Percentiles rank a stretch among this genome's conserved stretches.
These are phyloP conservation scores for Olyra latifolia DNA, from an alignment of 176 grass and related monocot genomes.

Conservation along the genomic window DNA sequence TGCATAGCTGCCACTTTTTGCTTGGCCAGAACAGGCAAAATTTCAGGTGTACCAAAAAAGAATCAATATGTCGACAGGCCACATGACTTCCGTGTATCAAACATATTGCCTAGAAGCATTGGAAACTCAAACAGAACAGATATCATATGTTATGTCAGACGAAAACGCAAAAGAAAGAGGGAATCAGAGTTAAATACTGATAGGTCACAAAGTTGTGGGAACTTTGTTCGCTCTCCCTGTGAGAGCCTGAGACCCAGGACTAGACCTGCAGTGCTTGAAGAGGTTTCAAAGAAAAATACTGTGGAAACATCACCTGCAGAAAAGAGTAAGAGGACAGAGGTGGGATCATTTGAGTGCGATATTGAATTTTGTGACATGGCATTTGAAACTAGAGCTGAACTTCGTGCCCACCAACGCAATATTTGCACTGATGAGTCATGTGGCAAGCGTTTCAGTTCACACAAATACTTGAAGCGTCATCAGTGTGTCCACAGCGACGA, in stretches of 20 bases:
- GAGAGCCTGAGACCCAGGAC: conserved; percentile 78
- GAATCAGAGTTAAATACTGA: background rate
- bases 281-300: background rate
- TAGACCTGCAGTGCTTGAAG: conserved; percentile 33
- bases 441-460: conserved; percentile 66
- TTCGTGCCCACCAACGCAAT: conserved; percentile 61
- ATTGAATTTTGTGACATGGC: conserved; percentile 51
- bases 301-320: background rate
- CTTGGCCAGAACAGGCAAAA: background rate
- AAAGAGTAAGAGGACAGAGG: conserved; percentile 27
- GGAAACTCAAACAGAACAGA: conserved; percentile 44
- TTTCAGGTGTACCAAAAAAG: background rate
- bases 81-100: background rate
- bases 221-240: conserved; percentile 72
- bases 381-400: conserved; percentile 47
- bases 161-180: conserved; percentile 53
- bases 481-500: conserved; percentile 62
- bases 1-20: background rate
- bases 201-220: conserved; percentile 22
- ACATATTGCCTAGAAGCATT: conserved; percentile 41
- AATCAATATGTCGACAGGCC: background rate
- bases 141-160: conserved; percentile 66
- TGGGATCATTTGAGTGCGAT: conserved; percentile 36
- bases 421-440: conserved; percentile 67
- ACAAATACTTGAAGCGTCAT: conserved; percentile 66